Evolutionary conservation across 1,284 basidiomycete genomes (phyloP).

Genomic region (Mycosarcoma maydis): DNA sequence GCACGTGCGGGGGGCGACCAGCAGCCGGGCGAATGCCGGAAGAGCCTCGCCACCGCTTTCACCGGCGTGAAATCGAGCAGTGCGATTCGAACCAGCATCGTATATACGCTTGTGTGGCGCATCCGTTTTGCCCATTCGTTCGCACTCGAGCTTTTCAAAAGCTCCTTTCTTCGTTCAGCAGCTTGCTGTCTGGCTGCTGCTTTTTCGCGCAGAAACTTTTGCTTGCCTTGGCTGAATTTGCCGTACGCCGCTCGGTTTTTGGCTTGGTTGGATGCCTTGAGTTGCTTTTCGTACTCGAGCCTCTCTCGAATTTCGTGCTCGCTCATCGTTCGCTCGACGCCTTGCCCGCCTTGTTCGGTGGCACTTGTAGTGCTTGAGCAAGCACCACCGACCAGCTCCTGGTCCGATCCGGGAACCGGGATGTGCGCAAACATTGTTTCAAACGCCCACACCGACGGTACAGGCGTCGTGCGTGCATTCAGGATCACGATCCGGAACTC

Average conservation of each 20-base stretch:
- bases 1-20: too few relatives aligned
- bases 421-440: slow-evolving; percentile 53
- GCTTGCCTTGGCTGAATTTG: slow-evolving; percentile 41
- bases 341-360: too few relatives aligned
- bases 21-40: slow-evolving; percentile 21
- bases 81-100: slow-evolving; percentile 4
- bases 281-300: slow-evolving; percentile 40
- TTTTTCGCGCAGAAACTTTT: slow-evolving; percentile 19
- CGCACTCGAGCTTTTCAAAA: too few relatives aligned
- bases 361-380: too few relatives aligned
- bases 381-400: slow-evolving; percentile 16
- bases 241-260: slow-evolving; percentile 56
- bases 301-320: slow-evolving; percentile 30
- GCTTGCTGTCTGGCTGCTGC: slow-evolving; percentile 14
- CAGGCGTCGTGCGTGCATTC: slow-evolving; percentile 41
- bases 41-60: slow-evolving; percentile 4
- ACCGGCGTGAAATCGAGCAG: slow-evolving; percentile 19
- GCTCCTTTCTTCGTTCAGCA: neutral
- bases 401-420: slow-evolving; percentile 45
- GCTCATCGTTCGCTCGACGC: too few relatives aligned
- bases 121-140: neutral
- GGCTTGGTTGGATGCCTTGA: slow-evolving; percentile 32
- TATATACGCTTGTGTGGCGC: neutral
- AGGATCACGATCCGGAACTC: slow-evolving; percentile 86
- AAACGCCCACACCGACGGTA: slow-evolving; percentile 50